Evolutionary conservation across 176 grass and related monocot genomes (phyloP).

Genomic region (Hordeum marinum): DNA sequence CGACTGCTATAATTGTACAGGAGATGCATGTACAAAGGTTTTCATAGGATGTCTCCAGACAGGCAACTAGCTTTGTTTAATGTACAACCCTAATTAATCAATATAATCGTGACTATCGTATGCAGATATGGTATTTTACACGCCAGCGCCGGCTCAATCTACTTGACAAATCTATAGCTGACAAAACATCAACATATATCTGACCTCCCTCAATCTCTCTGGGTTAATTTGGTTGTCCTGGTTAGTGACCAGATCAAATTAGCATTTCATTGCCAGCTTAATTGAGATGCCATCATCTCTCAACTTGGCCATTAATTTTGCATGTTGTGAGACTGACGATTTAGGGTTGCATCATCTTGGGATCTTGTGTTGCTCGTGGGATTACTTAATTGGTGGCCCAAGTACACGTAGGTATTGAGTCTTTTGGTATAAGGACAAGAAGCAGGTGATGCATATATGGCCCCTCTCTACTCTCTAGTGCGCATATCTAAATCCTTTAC

Average conservation of each 20-base stretch:
- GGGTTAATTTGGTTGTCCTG: neutral
- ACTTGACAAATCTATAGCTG: conserved; percentile 32
- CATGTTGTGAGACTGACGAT: conserved; percentile 24
- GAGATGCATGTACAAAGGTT: conserved; percentile 34
- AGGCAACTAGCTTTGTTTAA: conserved; percentile 48
- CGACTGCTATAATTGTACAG: conserved; percentile 46
- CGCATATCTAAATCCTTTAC: neutral
- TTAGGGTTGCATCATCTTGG: conserved; percentile 62
- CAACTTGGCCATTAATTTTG: conserved; percentile 17
- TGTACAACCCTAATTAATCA: neutral
- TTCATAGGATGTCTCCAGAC: conserved; percentile 56
- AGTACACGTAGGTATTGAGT: conserved; percentile 55
- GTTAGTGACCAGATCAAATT: neutral
- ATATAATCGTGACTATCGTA: conserved; percentile 24
- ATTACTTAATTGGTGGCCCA: conserved; percentile 42
- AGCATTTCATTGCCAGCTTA: neutral
- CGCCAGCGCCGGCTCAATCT: conserved; percentile 21
- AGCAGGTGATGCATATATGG: conserved; percentile 40
- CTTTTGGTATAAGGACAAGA: conserved; percentile 55
- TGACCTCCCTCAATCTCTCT: neutral
- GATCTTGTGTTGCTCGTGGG: conserved; percentile 51
- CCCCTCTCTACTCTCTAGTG: conserved; percentile 19
- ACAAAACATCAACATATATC: conserved; percentile 24
- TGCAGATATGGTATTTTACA: neutral
- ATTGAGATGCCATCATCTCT: conserved; percentile 17